Conservation (phyloP, 768 basidiomycete genomes). For the Coprinopsis marcescibilis region DNA sequence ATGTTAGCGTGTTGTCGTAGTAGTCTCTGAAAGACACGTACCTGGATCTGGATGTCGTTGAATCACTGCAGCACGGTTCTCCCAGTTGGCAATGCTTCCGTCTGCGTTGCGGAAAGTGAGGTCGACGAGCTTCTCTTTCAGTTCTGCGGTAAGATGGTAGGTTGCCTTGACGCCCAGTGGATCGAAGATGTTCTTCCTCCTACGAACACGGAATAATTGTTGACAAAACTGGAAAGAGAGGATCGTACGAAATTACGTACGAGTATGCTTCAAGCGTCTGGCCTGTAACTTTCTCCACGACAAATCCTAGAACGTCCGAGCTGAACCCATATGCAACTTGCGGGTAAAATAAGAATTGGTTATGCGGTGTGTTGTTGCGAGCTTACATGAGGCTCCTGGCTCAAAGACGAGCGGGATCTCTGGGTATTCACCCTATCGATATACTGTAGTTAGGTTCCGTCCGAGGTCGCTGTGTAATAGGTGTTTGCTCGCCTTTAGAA, state of each 20-base stretch:
- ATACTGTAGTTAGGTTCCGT: not conserved
- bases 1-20: not conserved
- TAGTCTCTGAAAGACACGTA: slow-evolving; percentile 3
- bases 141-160: slow-evolving; percentile 23
- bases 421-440: not conserved
- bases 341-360: not conserved
- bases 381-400: not conserved
- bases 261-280: slow-evolving; percentile 42
- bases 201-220: slow-evolving; percentile 3
- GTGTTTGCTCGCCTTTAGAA: not conserved
- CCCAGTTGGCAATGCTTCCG: slow-evolving; percentile 16
- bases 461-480: not conserved
- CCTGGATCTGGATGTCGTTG: slow-evolving; percentile 24
- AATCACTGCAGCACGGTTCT: slow-evolving; percentile 16
- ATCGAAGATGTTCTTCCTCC: slow-evolving; percentile 26
- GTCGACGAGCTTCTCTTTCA: slow-evolving; percentile 16
- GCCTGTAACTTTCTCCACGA: slow-evolving; percentile 99
- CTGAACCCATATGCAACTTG: slow-evolving; percentile 27
- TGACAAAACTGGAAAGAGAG: not conserved
- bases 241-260: slow-evolving; percentile 18
- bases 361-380: not conserved
- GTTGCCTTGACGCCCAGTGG: slow-evolving; percentile 25
- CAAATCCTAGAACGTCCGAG: slow-evolving; percentile 84
- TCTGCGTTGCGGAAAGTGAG: slow-evolving; percentile 20
- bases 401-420: not conserved